A percentile compares a stretch with the other conserved stretches of the same genome.
Evolutionary conservation across 2,329 filamentous ascomycete genomes (phyloP).

Genomic region (Setomelanomma holmii): DNA sequence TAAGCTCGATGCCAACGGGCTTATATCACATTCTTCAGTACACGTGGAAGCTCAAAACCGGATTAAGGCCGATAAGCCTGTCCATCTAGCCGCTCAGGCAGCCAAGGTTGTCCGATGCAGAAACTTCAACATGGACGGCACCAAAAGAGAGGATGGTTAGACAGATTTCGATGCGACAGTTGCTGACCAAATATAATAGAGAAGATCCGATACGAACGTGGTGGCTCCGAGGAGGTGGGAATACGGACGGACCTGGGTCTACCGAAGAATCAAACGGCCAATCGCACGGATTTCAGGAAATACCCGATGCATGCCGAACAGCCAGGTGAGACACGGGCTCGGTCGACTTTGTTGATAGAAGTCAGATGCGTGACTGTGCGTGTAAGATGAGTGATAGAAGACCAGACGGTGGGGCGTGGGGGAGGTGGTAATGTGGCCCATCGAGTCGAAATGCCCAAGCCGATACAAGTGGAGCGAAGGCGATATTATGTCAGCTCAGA

Average conservation of each 20-base stretch:
- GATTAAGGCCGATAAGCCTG: no score
- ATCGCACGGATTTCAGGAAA: background rate
- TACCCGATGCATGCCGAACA: background rate
- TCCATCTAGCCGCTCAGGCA: background rate
- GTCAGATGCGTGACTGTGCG: conserved; percentile 4
- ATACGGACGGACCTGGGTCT: background rate
- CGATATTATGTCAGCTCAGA: background rate
- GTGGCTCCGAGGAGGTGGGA: background rate
- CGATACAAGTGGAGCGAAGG: background rate
- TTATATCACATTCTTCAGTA: no score
- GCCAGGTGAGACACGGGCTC: background rate
- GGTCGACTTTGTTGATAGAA: background rate
- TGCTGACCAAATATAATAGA: background rate
- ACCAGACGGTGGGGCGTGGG: background rate
- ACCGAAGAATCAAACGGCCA: background rate
- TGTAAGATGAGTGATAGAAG: background rate
- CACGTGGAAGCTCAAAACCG: no score
- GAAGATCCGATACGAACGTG: background rate
- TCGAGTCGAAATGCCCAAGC: background rate
- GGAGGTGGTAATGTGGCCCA: background rate
- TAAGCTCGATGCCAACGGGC: no score
- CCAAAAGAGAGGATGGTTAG: background rate
- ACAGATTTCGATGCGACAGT: background rate
- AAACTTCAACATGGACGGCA: background rate
- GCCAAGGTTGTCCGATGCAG: background rate